Evolutionary conservation across 2,329 filamentous ascomycete genomes (phyloP), one percentile per base, ranked within the genome.

Genomic region (Huntiella savannae): DNA sequence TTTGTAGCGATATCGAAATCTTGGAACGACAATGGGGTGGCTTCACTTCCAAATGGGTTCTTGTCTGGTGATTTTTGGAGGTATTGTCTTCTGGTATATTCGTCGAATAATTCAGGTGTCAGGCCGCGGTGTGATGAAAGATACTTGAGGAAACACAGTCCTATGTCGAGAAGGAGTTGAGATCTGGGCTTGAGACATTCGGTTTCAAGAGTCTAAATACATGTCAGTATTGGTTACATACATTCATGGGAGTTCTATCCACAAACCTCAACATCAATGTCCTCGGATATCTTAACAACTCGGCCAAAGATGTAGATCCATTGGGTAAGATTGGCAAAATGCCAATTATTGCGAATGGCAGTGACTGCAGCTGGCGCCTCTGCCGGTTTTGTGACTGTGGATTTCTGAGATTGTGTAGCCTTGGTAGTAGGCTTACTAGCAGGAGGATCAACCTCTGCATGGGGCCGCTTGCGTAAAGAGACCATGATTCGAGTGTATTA

Each of bases 251-350:
- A 4, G 15, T 19, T 5, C 34, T 11, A 13, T 13, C 33, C 4
- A 47, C 48, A 10, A 57, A 94, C 91, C 66, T 96, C 87, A 53
- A 95, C 82, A 57, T 88, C 85, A 52, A 95, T 71, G 57, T 81
- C 77, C 52, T 92, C 82, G 55, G 91, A 80, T 53, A 96, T 82
- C 65, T 93, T 95, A 59, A 93, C 78, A 38, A 78, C 78, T 56
- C 81, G 78, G 51, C 88, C 87, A 61, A 98, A 98, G 36, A 88
- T 75, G 59, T 79, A 82, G 51, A 96, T 83, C 72, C 86, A 98
- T 63, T 98, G 88, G 64, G 81, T 86, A 5, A 96, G 66, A 57
- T 86, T 88, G 51, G 88, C 84, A 62, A 96, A 95, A 61, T 95
- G 82, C 87, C 88, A 96, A 71, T 83, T 86, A 59, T 83, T 91